Evolutionary conservation across 768 basidiomycete species (phyloP).

Genomic region (Leccinum olivaceopallidum): DNA sequence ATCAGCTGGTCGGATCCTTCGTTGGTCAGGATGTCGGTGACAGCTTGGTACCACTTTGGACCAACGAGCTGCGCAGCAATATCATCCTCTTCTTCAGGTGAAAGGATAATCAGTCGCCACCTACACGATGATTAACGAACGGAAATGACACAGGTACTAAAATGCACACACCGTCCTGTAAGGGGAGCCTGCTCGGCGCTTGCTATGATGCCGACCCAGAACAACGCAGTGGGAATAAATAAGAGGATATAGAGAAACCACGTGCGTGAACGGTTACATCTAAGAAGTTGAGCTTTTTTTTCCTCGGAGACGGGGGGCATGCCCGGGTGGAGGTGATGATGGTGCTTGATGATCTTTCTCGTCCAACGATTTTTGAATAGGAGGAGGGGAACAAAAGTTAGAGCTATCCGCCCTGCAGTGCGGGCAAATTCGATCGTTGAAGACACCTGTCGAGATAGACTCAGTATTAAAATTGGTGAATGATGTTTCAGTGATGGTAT

Average conservation of each 20-base stretch:
- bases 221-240: slow-evolving; percentile 57
- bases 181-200: slow-evolving; percentile 78
- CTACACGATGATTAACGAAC: slow-evolving; percentile 38
- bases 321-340: slow-evolving; percentile 36
- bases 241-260: slow-evolving; percentile 54
- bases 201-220: slow-evolving; percentile 70
- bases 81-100: slow-evolving; percentile 90
- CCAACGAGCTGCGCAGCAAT: slow-evolving; percentile 84
- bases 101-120: slow-evolving; percentile 85
- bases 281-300: slow-evolving; percentile 48
- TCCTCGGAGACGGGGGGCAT: slow-evolving; percentile 50
- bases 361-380: slow-evolving; percentile 58
- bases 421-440: slow-evolving; percentile 70
- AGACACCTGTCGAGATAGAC: slow-evolving; percentile 53
- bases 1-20: slow-evolving; percentile 65
- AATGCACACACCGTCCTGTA: slow-evolving; percentile 69
- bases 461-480: neutral
- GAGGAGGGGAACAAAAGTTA: slow-evolving; percentile 75
- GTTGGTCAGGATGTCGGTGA: slow-evolving; percentile 72
- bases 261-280: slow-evolving; percentile 50
- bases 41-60: slow-evolving; percentile 82
- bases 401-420: slow-evolving; percentile 66
- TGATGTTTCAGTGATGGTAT: neutral
- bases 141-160: neutral
- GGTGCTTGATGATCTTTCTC: slow-evolving; percentile 49